Conservation (phyloP, 768 basidiomycete genomes). For the Lactarius pseudohatsudake region DNA sequence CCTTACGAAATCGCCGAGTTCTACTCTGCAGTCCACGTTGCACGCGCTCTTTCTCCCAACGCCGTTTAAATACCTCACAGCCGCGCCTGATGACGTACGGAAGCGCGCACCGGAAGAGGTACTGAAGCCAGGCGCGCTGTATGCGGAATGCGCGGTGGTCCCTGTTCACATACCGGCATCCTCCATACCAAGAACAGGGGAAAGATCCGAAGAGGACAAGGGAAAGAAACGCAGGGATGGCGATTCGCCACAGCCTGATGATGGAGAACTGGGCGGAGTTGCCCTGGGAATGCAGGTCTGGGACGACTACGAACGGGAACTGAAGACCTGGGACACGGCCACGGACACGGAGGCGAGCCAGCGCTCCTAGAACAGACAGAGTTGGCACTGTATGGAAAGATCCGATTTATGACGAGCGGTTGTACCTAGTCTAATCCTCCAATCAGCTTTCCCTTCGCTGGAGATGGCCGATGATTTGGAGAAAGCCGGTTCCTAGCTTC, state of each 20-base stretch:
- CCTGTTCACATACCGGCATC: constrained; percentile 29
- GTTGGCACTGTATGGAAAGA: background rate
- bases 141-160: constrained; percentile 73
- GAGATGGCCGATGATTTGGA: background rate
- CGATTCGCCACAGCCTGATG: constrained; percentile 46
- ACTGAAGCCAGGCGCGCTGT: constrained; percentile 74
- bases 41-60: constrained; percentile 82
- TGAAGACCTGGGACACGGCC: constrained; percentile 63
- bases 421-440: background rate
- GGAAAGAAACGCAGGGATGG: constrained; percentile 33
- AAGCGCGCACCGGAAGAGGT: constrained; percentile 50
- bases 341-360: background rate
- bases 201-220: constrained; percentile 32
- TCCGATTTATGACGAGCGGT: background rate
- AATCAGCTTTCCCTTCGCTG: background rate
- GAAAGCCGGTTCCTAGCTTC: background rate
- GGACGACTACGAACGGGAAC: constrained; percentile 68
- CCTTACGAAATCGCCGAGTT: constrained; percentile 63
- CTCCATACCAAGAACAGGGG: constrained; percentile 25
- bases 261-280: constrained; percentile 73
- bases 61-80: constrained; percentile 60
- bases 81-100: constrained; percentile 28
- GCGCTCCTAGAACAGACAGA: background rate
- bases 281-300: constrained; percentile 65
- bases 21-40: constrained; percentile 72